Percentiles rank a stretch among this genome's conserved stretches.
phyloP scores from a whole-genome alignment of 768 basidiomycete genomes.

The Auriscalpium microsporum region DNA sequence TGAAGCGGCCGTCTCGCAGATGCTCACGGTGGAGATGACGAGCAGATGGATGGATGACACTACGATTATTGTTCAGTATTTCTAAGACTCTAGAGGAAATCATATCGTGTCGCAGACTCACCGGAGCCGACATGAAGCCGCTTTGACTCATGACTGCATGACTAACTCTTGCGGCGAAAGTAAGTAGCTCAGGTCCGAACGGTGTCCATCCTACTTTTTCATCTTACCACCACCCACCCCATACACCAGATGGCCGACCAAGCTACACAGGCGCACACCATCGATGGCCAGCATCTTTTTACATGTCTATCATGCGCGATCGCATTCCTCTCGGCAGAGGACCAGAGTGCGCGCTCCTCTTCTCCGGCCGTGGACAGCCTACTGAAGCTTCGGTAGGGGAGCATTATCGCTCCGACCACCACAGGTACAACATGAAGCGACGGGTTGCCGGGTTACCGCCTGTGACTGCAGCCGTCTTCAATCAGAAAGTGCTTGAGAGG shows the following conservation, averaged over 20 bases:
- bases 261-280: background rate
- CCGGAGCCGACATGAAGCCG: too few species aligned
- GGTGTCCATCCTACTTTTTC: background rate
- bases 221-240: background rate
- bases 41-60: conserved; percentile 53
- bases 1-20: conserved; percentile 31
- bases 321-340: conserved; percentile 73
- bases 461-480: conserved; percentile 67
- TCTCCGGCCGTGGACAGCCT: conserved; percentile 7
- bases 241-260: conserved; percentile 7
- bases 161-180: too few species aligned
- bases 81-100: too few species aligned
- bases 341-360: conserved; percentile 53
- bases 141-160: too few species aligned
- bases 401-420: conserved; percentile 92
- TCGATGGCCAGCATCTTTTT: conserved; percentile 36
- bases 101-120: too few species aligned
- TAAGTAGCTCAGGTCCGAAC: too few species aligned
- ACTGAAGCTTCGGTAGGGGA: conserved; percentile 37
- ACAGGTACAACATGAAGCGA: conserved; percentile 97
- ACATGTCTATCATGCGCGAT: conserved; percentile 91
- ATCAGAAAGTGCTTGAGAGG: conserved; percentile 81
- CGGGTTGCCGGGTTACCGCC: conserved; percentile 86
- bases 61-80: conserved; percentile 33
- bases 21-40: conserved; percentile 40